These are phyloP conservation scores for Amanita subjunquillea DNA, from an alignment of 768 basidiomycete genomes.

Conservation along the genomic window DNA sequence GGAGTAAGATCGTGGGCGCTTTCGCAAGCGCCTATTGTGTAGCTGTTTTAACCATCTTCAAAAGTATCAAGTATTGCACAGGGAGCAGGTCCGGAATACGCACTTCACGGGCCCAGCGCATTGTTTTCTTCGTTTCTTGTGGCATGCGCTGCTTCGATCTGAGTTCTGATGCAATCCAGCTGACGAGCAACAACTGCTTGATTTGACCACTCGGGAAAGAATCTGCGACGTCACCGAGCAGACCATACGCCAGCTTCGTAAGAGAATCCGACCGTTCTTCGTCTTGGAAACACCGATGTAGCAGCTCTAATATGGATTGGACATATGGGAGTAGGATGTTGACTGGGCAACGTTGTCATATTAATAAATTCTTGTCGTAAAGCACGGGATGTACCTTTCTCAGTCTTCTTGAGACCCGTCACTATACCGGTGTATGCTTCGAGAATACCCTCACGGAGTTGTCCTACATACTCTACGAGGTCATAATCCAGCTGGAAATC, in stretches of 20 bases:
- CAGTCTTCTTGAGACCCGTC: constrained; percentile 78
- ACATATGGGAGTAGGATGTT: constrained; percentile 60
- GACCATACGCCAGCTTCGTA: constrained; percentile 67
- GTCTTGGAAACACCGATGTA: constrained; percentile 65
- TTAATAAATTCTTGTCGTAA: constrained; percentile 2
- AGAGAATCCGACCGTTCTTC: constrained; percentile 80
- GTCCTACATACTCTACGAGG: constrained; percentile 84
- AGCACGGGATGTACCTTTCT: constrained; percentile 45
- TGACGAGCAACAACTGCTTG: constrained; percentile 65
- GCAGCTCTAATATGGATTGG: constrained; percentile 66
- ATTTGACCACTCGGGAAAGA: constrained; percentile 75
- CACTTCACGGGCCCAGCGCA: constrained; percentile 93
- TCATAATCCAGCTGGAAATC: constrained; percentile 65
- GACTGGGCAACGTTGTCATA: constrained; percentile 17
- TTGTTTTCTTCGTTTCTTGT: constrained; percentile 74
- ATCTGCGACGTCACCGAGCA: constrained; percentile 90
- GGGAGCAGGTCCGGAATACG: constrained; percentile 12
- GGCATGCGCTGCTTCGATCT: constrained; percentile 66
- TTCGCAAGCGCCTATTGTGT: constrained; percentile 44
- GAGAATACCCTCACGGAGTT: constrained; percentile 87
- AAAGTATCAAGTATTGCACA: constrained; percentile 3
- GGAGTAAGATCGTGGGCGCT: constrained; percentile 11
- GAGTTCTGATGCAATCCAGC: constrained; percentile 71
- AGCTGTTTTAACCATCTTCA: constrained; percentile 70
- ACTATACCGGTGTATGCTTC: constrained; percentile 97